Conservation (phyloP, 805 yeast genomes). For the Pichia cabralensis region DNA sequence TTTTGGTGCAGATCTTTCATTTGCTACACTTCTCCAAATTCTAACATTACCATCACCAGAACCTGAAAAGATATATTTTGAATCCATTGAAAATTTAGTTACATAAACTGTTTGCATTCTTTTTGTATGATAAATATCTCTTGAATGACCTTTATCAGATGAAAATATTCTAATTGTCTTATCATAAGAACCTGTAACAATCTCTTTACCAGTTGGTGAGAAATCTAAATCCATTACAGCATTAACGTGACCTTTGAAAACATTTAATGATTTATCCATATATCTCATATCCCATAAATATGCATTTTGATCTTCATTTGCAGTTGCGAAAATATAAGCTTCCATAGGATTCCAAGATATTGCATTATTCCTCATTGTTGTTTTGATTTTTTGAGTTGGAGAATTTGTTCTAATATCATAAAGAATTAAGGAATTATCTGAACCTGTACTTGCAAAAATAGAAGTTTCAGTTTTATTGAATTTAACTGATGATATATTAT, state of each 20-base stretch:
- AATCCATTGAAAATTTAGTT: slow-evolving; percentile 79
- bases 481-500: slow-evolving; percentile 69
- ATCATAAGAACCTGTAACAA: slow-evolving; percentile 93
- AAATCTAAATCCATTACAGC: slow-evolving; percentile 94
- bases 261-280: slow-evolving; percentile 68
- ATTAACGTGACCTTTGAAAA: slow-evolving; percentile 90
- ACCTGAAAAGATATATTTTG: slow-evolving; percentile 78
- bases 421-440: slow-evolving; percentile 82
- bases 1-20: slow-evolving; percentile 74
- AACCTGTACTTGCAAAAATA: slow-evolving; percentile 78
- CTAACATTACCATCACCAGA: slow-evolving; percentile 95
- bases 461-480: slow-evolving; percentile 89
- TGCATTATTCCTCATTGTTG: slow-evolving; percentile 73
- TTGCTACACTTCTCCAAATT: slow-evolving; percentile 83
- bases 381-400: slow-evolving; percentile 85
- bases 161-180: slow-evolving; percentile 79
- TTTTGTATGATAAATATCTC: slow-evolving; percentile 93
- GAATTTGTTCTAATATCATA: slow-evolving; percentile 87
- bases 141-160: slow-evolving; percentile 68
- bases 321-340: slow-evolving; percentile 87
- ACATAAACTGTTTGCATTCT: slow-evolving; percentile 94
- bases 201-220: slow-evolving; percentile 93
- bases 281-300: slow-evolving; percentile 97
- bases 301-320: slow-evolving; percentile 88
- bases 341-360: slow-evolving; percentile 98